Evolutionary conservation across 2,329 filamentous ascomycete genomes (phyloP), one percentile per base, ranked within the genome.

Genomic region (Botrytis squamosa): DNA sequence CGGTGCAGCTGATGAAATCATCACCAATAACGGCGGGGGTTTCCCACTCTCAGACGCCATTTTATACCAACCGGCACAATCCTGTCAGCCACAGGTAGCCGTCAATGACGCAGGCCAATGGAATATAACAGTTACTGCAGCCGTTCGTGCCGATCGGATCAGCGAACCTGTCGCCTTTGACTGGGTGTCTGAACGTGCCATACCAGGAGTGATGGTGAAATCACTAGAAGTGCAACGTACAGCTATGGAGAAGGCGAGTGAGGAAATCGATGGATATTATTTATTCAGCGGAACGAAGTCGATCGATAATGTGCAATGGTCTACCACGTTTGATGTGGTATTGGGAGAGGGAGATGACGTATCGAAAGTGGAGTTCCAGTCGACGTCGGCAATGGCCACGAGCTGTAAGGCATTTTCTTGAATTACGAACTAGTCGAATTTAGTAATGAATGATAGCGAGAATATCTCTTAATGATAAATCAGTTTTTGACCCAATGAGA

Each of bases 191-290:
- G 8, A 57, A 16, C 49, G 66, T 40, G 9, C 38, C 20, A 68
- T 25, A 38, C 49, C 10, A 57, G 49, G 49, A 10, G 49, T 33
- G 29, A 18, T 12, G 0, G n/a, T 68, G 5, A 57, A 22, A 2
- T 18, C 36, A 25, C 16, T 68, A 4, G 66, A 57, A 18, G 38
- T 68, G 6, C 66, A 68, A 33, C 66, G 66, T 25, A 68, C 49
- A 20, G 10, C 20, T 16, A 68, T 68, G 66, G 49, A 57, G 49
- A 68, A 57, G n/a, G n/a, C 16, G n/a, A 42, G 66, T 16, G 66
- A 25, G 66, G 66, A 68, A 18, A 68, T 57, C 29, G 38, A 29
- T 57, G 66, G 66, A 42, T 68, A 68, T 25, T 68, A 68, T 57
- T 16, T 68, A 1, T 68, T 42, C 12, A 42, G 49, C 3, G 49